Conservation (phyloP, 2,329 filamentous ascomycete genomes). For the Colletotrichum sp. region DNA sequence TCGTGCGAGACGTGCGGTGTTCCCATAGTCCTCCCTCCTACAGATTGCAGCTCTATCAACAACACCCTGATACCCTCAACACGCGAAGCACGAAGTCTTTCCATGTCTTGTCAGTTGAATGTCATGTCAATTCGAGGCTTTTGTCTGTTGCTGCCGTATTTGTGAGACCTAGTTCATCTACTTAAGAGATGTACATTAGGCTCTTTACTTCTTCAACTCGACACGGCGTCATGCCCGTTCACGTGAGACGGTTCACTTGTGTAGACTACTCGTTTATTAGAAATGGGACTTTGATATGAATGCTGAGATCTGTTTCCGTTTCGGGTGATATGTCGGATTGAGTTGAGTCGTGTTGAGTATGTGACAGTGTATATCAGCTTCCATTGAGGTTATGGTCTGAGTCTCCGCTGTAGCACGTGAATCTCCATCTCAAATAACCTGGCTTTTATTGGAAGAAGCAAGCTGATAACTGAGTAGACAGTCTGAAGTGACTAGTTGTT, state of each 20-base stretch:
- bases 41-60: background rate
- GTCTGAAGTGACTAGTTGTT: background rate
- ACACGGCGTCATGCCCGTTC: background rate
- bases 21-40: background rate
- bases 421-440: background rate
- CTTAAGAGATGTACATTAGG: background rate
- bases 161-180: background rate
- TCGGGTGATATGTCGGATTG: background rate
- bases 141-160: background rate
- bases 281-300: background rate
- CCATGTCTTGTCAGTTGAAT: background rate
- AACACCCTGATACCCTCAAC: background rate
- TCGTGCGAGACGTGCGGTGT: background rate
- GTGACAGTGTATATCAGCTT: background rate
- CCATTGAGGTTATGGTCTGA: background rate
- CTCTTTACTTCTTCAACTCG: background rate
- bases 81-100: background rate
- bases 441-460: background rate
- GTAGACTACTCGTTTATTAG: background rate
- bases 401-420: background rate
- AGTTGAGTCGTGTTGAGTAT: background rate
- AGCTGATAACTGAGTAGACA: accelerated
- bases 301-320: background rate
- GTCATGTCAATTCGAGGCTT: background rate
- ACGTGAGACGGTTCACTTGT: background rate